Evolutionary conservation across 192 early-diverging fungal species (phyloP), one percentile per base, ranked within the genome.

Genomic region (Rhizoclosmatium globosum): DNA sequence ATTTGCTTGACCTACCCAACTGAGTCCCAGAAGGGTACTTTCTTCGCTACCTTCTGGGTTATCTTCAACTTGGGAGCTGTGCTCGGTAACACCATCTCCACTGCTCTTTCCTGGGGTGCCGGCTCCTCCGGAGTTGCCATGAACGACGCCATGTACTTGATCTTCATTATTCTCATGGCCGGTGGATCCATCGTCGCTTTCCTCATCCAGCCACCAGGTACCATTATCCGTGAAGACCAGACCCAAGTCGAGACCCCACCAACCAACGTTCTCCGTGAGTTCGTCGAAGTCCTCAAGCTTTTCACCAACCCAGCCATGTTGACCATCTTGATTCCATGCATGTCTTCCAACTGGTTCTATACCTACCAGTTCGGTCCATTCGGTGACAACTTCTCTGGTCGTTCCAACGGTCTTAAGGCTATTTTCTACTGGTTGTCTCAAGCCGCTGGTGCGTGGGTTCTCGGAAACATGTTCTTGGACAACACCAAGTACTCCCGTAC

Each of bases 1-100:
- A 93, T 96, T 74, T 93, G 94, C 91, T 87, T 94, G 79, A 91
- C 95, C 56, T 95, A 96, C 81, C 94, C 95, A 43, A 82, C 82
- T 19, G 94, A 95, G 79, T 77, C 89, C 19, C 86, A 93, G 58
- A 95, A 95, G 86, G 94, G 93, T 47, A 89, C 85, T 71, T 94
- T 86, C 81, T 94, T 96, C 59, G 90, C 90, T 15, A 85, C 92
- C 41, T 96, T 96, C 88, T 96, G 95, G 95, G 95, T 90, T 73
- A 92, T 95, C 62, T 96, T 95, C 87, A 93, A 93, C 74, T 53
- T 87, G 50, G 95, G 95, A 64, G 95, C 91, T 31, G 89, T 93
- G 64, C 68, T 96, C 23, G 95, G 95, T 77, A 89, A 90, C 64
- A 85, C 91, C 50, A 88, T 96, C 74, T 89, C 89, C 39, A 87